Evolutionary conservation across 305 asterid species (phyloP).

Genomic region (Plantago coronopus): DNA sequence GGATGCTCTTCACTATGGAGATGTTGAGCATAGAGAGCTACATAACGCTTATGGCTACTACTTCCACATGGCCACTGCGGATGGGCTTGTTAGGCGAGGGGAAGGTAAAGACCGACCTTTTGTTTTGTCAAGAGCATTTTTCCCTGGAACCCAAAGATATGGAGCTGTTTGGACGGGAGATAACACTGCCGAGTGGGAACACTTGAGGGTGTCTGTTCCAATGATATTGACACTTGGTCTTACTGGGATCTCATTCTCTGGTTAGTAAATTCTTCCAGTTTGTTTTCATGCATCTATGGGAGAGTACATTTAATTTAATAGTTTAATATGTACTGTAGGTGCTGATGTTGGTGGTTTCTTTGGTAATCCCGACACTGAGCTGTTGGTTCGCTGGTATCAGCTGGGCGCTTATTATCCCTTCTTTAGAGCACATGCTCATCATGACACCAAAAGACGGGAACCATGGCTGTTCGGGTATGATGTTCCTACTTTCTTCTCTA

Average conservation of each 20-base stretch:
- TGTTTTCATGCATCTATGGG: constrained; percentile 1
- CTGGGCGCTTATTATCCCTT: constrained; percentile 96
- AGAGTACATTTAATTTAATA: constrained; percentile 15
- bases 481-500: constrained; percentile 25
- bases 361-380: constrained; percentile 88
- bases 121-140: constrained; percentile 89
- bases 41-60: constrained; percentile 97
- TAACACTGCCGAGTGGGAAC: constrained; percentile 96
- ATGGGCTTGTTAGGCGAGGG: constrained; percentile 82
- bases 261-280: constrained; percentile 38
- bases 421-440: constrained; percentile 98
- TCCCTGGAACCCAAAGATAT: constrained; percentile 89
- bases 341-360: constrained; percentile 99
- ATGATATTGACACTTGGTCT: constrained; percentile 92
- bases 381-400: constrained; percentile 98
- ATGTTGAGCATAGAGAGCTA: constrained; percentile 86
- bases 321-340: constrained; percentile 40
- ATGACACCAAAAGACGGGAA: constrained; percentile 95
- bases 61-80: constrained; percentile 94
- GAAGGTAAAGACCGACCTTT: constrained; percentile 89
- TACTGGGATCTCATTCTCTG: constrained; percentile 82
- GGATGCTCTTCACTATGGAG: constrained; percentile 75
- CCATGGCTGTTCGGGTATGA: constrained; percentile 97
- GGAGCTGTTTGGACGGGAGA: constrained; percentile 99
- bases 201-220: constrained; percentile 81